Conservation (phyloP, 2,329 filamentous ascomycete species). For the Polychaeton citri region DNA sequence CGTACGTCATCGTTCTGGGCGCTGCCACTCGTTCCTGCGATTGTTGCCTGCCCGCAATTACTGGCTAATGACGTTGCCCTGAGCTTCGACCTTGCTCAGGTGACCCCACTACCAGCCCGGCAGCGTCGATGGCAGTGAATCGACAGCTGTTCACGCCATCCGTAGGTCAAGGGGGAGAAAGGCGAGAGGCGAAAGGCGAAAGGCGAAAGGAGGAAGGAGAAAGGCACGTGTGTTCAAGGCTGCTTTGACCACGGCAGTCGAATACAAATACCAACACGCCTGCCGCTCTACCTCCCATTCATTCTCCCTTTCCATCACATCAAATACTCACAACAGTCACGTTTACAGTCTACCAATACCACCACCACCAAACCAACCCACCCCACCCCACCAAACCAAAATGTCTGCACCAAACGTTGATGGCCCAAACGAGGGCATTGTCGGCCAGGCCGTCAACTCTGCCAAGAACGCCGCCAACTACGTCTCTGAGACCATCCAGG, state of each 20-base stretch:
- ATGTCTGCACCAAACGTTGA: constrained; percentile 33
- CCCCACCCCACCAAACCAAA: constrained; percentile 14
- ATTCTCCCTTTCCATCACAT: constrained; percentile 3
- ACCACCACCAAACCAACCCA: constrained; percentile 8
- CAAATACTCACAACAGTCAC: constrained; percentile 1
- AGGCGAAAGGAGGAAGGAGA: no score
- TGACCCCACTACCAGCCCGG: no score
- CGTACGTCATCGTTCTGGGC: no score
- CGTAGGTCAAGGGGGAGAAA: no score
- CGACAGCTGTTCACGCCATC: no score
- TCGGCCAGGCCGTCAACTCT: constrained; percentile 27
- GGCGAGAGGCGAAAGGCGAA: no score
- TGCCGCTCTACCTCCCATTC: neutral
- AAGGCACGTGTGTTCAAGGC: no score
- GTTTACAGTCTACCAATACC: constrained; percentile 1
- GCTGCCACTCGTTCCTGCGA: no score
- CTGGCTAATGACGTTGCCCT: no score
- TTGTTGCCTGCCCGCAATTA: no score
- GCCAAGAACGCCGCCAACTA: constrained; percentile 49
- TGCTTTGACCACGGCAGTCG: neutral
- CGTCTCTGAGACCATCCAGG: constrained; percentile 51
- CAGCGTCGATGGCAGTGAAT: no score
- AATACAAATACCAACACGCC: neutral
- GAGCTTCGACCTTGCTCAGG: no score
- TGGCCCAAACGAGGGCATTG: constrained; percentile 30